Evolutionary conservation across 495 filamentous ascomycete species (phyloP), one percentile per base, ranked within the genome.

Genomic region (Lindgomyces ingoldianus): DNA sequence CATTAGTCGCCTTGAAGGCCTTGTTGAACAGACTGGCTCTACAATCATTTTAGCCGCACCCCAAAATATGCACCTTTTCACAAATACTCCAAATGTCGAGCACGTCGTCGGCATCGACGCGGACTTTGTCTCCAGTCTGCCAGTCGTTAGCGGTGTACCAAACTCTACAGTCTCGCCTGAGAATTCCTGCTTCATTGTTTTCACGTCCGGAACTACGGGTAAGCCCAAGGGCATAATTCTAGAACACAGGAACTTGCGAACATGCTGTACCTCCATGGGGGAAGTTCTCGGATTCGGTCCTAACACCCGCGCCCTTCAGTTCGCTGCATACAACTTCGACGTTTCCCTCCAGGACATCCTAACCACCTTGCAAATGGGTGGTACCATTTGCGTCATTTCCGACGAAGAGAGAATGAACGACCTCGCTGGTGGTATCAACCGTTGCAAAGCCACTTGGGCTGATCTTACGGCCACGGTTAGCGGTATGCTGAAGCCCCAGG

Each of bases 151-250:
- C 3, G 18, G 57, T 12, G 25, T 9, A 8, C n/a, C 52, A 10
- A 41, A 24, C 46, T 29, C 47, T 19, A 42, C 19, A 14, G 65
- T 58, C 8, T 52, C 52, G 14, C 65, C 65, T 10, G 21, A 60
- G 49, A 64, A 63, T 41, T 24, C 53, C 4, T 64, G 60, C 22
- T 79, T 47, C 46, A 24, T 73, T 3, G 19, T 73, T 4, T 71
- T 71, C 59, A 71, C 71, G 11, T 68, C 62, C 14, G 69, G 66
- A 42, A 69, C 48, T 33, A 70, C 65, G 9, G 68, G 64, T 4
- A 47, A 48, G 14, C 73, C 73, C 1, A 76, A 76, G 51, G 74
- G 73, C 3, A 51, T 73, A 0, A 67, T 75, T 22, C 39, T 54
- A 1, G 53, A 58, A 22, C 65, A 68, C 24, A 18, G 48, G 9